A percentile compares a stretch with the other conserved stretches of the same genome.
Conservation (phyloP, 2,329 filamentous ascomycete genomes). For the Beauveria sp. region DNA sequence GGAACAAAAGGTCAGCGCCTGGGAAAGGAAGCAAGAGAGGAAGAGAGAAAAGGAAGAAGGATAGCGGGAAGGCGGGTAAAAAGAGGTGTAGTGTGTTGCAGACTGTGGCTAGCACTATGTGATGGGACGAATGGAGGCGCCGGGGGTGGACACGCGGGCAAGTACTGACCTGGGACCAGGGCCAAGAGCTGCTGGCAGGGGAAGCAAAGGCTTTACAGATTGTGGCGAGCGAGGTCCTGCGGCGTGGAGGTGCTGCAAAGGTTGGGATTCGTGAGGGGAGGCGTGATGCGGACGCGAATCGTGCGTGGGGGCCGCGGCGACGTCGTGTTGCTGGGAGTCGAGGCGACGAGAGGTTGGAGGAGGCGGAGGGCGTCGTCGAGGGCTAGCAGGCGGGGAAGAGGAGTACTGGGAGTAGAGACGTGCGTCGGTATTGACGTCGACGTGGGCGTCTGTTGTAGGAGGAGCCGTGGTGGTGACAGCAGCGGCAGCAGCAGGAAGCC, state of each 20-base stretch:
- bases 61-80: background rate
- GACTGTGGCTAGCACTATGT: background rate
- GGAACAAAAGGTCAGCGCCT: constrained; percentile 12
- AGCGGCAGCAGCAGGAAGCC: background rate
- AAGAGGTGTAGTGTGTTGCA: background rate
- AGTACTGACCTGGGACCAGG: constrained; percentile 7
- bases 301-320: background rate
- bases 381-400: constrained; percentile 2
- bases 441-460: background rate
- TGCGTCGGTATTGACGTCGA: background rate
- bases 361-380: constrained; percentile 1
- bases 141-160: background rate
- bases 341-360: background rate
- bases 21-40: background rate
- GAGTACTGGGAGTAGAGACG: background rate
- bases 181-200: background rate
- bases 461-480: background rate
- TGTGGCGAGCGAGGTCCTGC: background rate
- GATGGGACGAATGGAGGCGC: background rate
- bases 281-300: background rate
- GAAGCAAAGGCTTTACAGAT: background rate
- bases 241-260: background rate
- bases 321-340: background rate
- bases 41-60: background rate
- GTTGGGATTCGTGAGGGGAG: background rate